phyloP scores from a whole-genome alignment of 2,329 filamentous ascomycete genomes.

The Fusarium subtropicale region DNA sequence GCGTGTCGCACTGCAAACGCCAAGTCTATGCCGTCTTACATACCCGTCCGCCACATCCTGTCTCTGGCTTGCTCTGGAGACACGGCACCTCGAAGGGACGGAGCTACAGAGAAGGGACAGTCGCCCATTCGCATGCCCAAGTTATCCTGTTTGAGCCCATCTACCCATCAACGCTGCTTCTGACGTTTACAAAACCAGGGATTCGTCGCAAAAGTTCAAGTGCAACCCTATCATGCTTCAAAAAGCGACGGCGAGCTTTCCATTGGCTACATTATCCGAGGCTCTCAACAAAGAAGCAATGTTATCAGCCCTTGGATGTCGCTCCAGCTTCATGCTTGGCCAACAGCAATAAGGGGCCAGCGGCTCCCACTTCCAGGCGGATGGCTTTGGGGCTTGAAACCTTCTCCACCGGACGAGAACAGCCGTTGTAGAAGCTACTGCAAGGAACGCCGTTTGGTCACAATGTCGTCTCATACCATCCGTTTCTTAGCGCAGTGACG shows the following conservation, averaged over 20 bases:
- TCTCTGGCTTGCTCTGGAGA: slow-evolving; percentile 1
- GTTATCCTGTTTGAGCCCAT: neutral
- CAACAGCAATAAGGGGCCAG: slow-evolving; percentile 24
- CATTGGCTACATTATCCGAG: slow-evolving; percentile 16
- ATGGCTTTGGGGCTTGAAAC: slow-evolving; percentile 35
- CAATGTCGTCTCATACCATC: slow-evolving; percentile 37
- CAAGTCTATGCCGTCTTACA: slow-evolving; percentile 35
- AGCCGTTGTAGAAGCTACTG: slow-evolving; percentile 41
- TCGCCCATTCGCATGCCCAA: slow-evolving; percentile 6
- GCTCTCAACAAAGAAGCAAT: slow-evolving; percentile 13
- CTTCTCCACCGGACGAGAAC: slow-evolving; percentile 24
- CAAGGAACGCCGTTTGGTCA: slow-evolving; percentile 36
- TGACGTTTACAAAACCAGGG: slow-evolving; percentile 25
- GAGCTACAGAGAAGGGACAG: neutral
- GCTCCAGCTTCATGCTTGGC: slow-evolving; percentile 13
- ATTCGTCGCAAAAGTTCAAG: slow-evolving; percentile 8
- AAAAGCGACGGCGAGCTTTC: slow-evolving; percentile 7
- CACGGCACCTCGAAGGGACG: slow-evolving; percentile 13
- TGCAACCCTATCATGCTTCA: slow-evolving; percentile 29
- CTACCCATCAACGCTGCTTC: slow-evolving; percentile 8
- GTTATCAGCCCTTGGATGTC: slow-evolving; percentile 7
- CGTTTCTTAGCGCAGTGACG: slow-evolving; percentile 25
- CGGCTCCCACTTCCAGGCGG: slow-evolving; percentile 17
- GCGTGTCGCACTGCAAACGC: slow-evolving; percentile 39
- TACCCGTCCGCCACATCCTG: slow-evolving; percentile 29